A percentile compares a stretch with the other conserved stretches of the same genome.
Conservation (phyloP, 1,284 basidiomycete species). For the Moesziomyces globuligerus region DNA sequence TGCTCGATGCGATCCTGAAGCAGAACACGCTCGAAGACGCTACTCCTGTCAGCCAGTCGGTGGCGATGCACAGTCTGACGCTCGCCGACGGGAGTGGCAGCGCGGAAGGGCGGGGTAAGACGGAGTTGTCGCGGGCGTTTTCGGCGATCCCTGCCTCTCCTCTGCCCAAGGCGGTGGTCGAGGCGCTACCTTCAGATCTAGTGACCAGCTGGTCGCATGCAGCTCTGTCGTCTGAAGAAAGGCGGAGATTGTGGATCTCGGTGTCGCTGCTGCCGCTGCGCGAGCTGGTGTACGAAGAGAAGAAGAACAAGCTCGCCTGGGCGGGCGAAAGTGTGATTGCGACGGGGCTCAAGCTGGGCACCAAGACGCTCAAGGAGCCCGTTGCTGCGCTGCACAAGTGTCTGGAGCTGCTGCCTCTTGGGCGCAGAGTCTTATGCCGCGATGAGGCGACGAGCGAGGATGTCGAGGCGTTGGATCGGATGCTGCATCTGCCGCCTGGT, state of each 20-base stretch:
- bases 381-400: conserved; percentile 31
- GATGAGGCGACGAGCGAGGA: conserved; percentile 6
- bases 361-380: conserved; percentile 56
- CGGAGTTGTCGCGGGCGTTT: conserved; percentile 27
- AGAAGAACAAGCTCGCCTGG: conserved; percentile 57
- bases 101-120: neutral
- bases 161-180: conserved; percentile 25
- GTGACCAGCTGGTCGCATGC: conserved; percentile 26
- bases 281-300: conserved; percentile 45
- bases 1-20: conserved; percentile 37
- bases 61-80: conserved; percentile 28
- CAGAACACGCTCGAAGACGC: conserved; percentile 12
- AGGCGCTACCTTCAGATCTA: conserved; percentile 26
- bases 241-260: conserved; percentile 50
- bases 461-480: conserved; percentile 12
- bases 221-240: conserved; percentile 26
- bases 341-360: conserved; percentile 63
- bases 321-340: conserved; percentile 53
- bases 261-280: conserved; percentile 49
- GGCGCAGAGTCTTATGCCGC: conserved; percentile 23
- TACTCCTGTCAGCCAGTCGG: conserved; percentile 15
- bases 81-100: conserved; percentile 13
- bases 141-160: conserved; percentile 22
- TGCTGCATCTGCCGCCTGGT: conserved; percentile 25
- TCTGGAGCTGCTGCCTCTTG: conserved; percentile 27